Evolutionary conservation across 2,329 filamentous ascomycete genomes (phyloP), one percentile per base, ranked within the genome.

Genomic region (Fusarium mangiferae): DNA sequence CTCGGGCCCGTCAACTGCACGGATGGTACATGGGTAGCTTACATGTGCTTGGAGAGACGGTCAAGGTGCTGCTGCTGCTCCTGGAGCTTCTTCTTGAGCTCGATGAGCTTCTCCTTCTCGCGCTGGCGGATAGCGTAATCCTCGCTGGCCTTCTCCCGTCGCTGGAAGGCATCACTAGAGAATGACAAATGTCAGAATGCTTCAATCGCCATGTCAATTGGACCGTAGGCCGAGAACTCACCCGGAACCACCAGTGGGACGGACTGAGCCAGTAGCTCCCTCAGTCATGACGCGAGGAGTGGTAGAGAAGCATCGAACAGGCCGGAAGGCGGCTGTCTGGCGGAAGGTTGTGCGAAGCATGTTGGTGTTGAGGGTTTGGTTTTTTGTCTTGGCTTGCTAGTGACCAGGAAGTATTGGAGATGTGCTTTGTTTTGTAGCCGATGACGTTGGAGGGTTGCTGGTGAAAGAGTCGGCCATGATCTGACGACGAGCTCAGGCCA

Each of bases 11-110:
- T 24, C 46, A 17, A 52, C 56, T 36, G 28, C 33, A 70, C 65
- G 67, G 68, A 36, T 48, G 20, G 18, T 35, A 46, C 39, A 17
- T 66, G 38, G 59, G 49, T 24, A 42, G 77, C 92, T 81, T 85
- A 96, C 94, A 98, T 95, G 89, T 97, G 93, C 80, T 93, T 89
- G 79, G 94, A 91, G 72, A 98, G 90, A 82, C 95, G 92, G 81
- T 96, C 88, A 75, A 98, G 90, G 86, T 97, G 94, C 77, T 91
- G 85, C 83, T 94, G 90, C 87, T 98, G 94, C 84, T 94, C 91
- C 73, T 84, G 80, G 75, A 98, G 89, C 87, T 90, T 91, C 86
- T 89, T 87, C 84, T 90, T 92, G 78, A 98, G 91, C 82, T 90
- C 90, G 59, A 89, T 78, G 73, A 98, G 92, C 94, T 98, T 98